These are phyloP conservation scores for Agaricus blazei DNA, from an alignment of 768 basidiomycete genomes.

Conservation along the genomic window DNA sequence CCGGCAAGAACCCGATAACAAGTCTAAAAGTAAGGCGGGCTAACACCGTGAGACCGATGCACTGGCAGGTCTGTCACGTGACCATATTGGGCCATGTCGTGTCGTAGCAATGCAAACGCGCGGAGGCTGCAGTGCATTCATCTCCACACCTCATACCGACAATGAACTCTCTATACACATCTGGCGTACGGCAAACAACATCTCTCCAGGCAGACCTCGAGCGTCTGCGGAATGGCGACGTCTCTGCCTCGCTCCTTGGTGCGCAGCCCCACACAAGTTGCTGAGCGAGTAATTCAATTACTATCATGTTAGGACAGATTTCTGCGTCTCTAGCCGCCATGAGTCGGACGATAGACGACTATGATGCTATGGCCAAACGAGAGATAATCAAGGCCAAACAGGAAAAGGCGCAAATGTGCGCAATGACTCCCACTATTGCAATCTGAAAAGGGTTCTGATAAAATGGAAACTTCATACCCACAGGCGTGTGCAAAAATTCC, in stretches of 20 bases:
- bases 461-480: neutral
- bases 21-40: neutral
- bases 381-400: conserved; percentile 96
- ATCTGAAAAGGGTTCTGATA: neutral
- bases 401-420: conserved; percentile 91
- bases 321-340: conserved; percentile 95
- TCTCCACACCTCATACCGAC: conserved; percentile 4
- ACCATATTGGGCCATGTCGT: conserved; percentile 12
- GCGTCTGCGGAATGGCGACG: conserved; percentile 74
- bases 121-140: conserved; percentile 9
- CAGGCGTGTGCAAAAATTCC: conserved; percentile 92
- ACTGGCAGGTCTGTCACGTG: neutral
- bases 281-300: conserved; percentile 16
- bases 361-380: conserved; percentile 92
- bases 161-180: conserved; percentile 96
- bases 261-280: conserved; percentile 21
- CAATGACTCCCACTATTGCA: conserved; percentile 2
- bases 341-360: conserved; percentile 93
- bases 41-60: too few species aligned
- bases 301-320: conserved; percentile 76
- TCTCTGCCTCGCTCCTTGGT: conserved; percentile 81
- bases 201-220: conserved; percentile 86
- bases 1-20: too few species aligned
- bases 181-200: conserved; percentile 87
- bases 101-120: conserved; percentile 3